phyloP scores from a whole-genome alignment of 1,284 basidiomycete species.

The Coriolopsis trogii region DNA sequence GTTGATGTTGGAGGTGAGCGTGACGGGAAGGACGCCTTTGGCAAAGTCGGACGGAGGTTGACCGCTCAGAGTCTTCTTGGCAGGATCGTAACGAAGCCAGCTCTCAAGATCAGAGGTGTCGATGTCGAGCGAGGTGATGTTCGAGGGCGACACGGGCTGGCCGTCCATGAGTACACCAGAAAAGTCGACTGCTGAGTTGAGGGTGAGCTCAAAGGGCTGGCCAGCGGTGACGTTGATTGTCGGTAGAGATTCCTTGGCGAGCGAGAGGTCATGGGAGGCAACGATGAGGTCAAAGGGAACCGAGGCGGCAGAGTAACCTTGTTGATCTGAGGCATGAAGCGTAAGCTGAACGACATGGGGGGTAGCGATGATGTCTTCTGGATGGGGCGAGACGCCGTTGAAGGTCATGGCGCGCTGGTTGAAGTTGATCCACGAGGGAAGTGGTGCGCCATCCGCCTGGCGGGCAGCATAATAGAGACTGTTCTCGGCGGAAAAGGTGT shows the following conservation, averaged over 20 bases:
- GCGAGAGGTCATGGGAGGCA: constrained; percentile 66
- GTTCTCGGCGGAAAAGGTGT: constrained; percentile 58
- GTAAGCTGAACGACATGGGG: constrained; percentile 52
- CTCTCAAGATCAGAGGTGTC: constrained; percentile 55
- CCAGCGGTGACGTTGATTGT: constrained; percentile 68
- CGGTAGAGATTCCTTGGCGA: constrained; percentile 47
- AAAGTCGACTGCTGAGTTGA: constrained; percentile 61
- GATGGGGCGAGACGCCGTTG: constrained; percentile 73
- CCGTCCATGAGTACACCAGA: constrained; percentile 65
- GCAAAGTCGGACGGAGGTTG: constrained; percentile 48
- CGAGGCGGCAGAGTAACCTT: constrained; percentile 58
- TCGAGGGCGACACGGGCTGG: constrained; percentile 50
- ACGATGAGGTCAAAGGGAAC: constrained; percentile 61
- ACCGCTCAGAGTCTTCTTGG: constrained; percentile 63
- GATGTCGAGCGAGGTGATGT: constrained; percentile 55
- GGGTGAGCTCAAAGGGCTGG: constrained; percentile 57
- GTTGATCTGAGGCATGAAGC: constrained; percentile 66
- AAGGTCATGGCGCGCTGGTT: constrained; percentile 72
- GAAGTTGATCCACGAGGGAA: constrained; percentile 83
- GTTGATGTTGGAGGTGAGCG: constrained; percentile 63
- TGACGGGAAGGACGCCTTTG: constrained; percentile 56
- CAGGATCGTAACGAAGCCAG: constrained; percentile 70
- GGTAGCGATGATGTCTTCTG: constrained; percentile 37
- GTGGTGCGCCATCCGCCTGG: constrained; percentile 63
- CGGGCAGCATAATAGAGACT: constrained; percentile 70